phyloP scores from a whole-genome alignment of 345 rosid species.

The Pistacia vera region DNA sequence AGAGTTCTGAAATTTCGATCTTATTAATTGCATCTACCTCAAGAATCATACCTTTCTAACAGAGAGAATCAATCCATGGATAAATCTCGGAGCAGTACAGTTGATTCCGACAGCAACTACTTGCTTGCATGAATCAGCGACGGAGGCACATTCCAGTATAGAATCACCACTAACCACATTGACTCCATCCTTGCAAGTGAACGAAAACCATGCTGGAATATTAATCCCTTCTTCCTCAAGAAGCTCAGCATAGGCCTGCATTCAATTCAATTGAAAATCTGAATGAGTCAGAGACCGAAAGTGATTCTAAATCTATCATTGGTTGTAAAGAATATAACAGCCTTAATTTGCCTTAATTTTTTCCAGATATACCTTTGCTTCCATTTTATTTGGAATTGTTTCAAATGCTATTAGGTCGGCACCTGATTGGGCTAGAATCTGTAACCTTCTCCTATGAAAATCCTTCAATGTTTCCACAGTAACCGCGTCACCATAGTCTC shows the following conservation, averaged over 20 bases:
- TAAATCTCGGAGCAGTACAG: conserved; percentile 78
- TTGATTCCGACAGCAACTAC: conserved; percentile 83
- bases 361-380: conserved; percentile 64
- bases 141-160: conserved; percentile 62
- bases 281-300: not conserved
- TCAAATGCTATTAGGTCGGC: conserved; percentile 85
- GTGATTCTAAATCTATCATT: not conserved
- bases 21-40: not conserved
- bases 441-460: conserved; percentile 84
- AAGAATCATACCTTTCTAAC: conserved; percentile 44
- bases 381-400: conserved; percentile 86
- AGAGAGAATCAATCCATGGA: conserved; percentile 58
- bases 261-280: conserved; percentile 1
- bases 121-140: conserved; percentile 73
- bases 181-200: conserved; percentile 69
- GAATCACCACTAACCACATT: conserved; percentile 79
- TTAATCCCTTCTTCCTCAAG: conserved; percentile 66
- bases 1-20: not conserved
- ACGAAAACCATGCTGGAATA: conserved; percentile 88
- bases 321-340: not conserved
- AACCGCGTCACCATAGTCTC: conserved; percentile 66
- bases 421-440: conserved; percentile 66
- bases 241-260: conserved; percentile 83
- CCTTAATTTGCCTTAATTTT: not conserved
- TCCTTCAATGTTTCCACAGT: conserved; percentile 67